Conservation (phyloP, 192 early-diverging fungal genomes). For the Mortierella hygrophila region DNA sequence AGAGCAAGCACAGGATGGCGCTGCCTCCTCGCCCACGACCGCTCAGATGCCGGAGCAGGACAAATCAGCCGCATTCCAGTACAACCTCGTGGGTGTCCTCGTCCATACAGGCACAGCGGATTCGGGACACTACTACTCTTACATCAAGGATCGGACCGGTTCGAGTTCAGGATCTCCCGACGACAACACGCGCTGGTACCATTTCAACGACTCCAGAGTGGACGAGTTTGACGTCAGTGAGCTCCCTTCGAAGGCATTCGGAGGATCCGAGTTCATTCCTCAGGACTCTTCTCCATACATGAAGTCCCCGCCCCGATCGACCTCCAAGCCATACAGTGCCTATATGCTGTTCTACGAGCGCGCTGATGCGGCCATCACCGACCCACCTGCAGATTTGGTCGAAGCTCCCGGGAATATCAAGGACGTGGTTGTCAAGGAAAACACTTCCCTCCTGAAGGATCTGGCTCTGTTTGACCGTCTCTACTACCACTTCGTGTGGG, state of each 20-base stretch:
- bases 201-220: slow-evolving; percentile 68
- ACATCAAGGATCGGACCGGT: slow-evolving; percentile 56
- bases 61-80: slow-evolving; percentile 50
- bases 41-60: background rate
- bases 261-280: slow-evolving; percentile 58
- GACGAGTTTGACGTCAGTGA: slow-evolving; percentile 64
- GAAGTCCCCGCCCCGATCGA: slow-evolving; percentile 51
- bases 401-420: slow-evolving; percentile 23
- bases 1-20: slow-evolving; percentile 54
- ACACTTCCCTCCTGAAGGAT: slow-evolving; percentile 51
- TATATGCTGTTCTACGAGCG: slow-evolving; percentile 69
- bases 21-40: slow-evolving; percentile 18
- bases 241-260: slow-evolving; percentile 59
- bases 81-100: slow-evolving; percentile 67
- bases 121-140: slow-evolving; percentile 71
- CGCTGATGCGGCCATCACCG: background rate
- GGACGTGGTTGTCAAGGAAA: slow-evolving; percentile 54
- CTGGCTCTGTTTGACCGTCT: slow-evolving; percentile 56
- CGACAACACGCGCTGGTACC: slow-evolving; percentile 56
- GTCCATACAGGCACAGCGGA: slow-evolving; percentile 73
- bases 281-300: slow-evolving; percentile 51
- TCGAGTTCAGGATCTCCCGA: background rate
- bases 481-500: slow-evolving; percentile 57
- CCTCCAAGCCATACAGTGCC: slow-evolving; percentile 64
- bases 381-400: slow-evolving; percentile 31